Conservation (phyloP, 2,329 filamentous ascomycete species). For the Alternaria ethzedia region DNA sequence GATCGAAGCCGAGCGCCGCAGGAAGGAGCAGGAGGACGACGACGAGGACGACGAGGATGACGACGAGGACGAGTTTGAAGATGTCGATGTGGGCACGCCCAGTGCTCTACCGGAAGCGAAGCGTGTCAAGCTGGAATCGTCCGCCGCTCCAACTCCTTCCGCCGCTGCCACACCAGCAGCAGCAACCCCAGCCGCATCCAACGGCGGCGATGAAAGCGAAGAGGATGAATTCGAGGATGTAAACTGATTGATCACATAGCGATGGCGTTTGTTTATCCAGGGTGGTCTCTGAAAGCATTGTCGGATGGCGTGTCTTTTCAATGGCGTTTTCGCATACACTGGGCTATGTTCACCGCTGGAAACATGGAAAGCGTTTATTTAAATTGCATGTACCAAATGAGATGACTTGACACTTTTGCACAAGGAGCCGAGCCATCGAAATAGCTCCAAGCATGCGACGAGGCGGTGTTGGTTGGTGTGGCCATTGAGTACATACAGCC, state of each 20-base stretch:
- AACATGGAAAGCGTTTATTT: not conserved
- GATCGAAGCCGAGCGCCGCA: conserved; percentile 65
- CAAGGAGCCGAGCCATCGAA: not conserved
- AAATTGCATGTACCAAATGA: not conserved
- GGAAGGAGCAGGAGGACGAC: conserved; percentile 49
- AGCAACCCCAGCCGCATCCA: conserved; percentile 48
- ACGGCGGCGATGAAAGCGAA: conserved; percentile 55
- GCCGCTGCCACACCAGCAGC: conserved; percentile 43
- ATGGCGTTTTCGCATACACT: not conserved
- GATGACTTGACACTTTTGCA: not conserved
- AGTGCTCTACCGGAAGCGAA: conserved; percentile 57
- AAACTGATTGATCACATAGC: conserved; percentile 29
- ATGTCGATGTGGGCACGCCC: conserved; percentile 41
- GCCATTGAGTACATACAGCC: conserved; percentile 8
- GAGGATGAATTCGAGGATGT: conserved; percentile 58
- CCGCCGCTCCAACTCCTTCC: conserved; percentile 43
- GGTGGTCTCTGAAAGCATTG: not conserved
- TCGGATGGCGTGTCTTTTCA: not conserved
- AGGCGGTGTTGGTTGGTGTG: not conserved
- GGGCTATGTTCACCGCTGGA: not conserved
- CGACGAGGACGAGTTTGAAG: conserved; percentile 29
- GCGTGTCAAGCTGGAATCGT: conserved; percentile 65
- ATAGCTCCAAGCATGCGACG: not conserved
- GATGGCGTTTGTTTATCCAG: conserved; percentile 12
- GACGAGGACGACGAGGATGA: conserved; percentile 45